Evolutionary conservation across 2,329 filamentous ascomycete genomes (phyloP), one percentile per base, ranked within the genome.

Genomic region (Fusarium albosuccineum): DNA sequence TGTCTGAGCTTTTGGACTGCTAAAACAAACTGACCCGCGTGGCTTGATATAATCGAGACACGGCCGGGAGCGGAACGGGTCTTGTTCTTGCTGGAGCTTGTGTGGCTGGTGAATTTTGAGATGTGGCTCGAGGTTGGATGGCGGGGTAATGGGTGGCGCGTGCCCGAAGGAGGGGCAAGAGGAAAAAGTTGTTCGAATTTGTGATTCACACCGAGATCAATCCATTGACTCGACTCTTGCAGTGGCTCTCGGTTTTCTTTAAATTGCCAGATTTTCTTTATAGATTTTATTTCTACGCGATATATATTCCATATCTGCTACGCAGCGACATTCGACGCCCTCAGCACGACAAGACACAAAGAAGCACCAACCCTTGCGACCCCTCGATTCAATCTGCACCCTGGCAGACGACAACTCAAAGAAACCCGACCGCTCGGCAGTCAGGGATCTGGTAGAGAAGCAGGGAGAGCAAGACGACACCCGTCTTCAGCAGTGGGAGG

Each of bases 401-500:
- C 66, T 68, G 66, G 66, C 51, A 26, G 51, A 64, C 26, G 40
- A 57, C 39, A 41, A 52, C 41, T 50, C 42, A n/a, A 46, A 49
- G 22, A 11, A 16, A 13, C 48, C 27, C 50, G 44, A 41, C 27
- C 22, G 39, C 10, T 33, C 45, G 50, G 37, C 64, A 53, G 49
- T 33, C 10, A 49, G 29, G 13, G 41, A 17, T 29, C 41, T 40
- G 22, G 11, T 6, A 54, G 22, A 3, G 14, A 30, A 22, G 9
- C 26, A 42, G 4, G 22, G 29, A 2, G 49, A 59, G 14, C 40
- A 54, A 14, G 66, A 62, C 22, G 59, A 70, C 1, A 51, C 44
- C 9, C 67, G 61, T 6, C 63, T 62, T 10, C 53, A 63, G 34
- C 61, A 60, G 70, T 73, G 72, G 72, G 62, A 74, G 53, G 64